phyloP scores from a whole-genome alignment of 305 asterid species.

The Fraxinus ornus region DNA sequence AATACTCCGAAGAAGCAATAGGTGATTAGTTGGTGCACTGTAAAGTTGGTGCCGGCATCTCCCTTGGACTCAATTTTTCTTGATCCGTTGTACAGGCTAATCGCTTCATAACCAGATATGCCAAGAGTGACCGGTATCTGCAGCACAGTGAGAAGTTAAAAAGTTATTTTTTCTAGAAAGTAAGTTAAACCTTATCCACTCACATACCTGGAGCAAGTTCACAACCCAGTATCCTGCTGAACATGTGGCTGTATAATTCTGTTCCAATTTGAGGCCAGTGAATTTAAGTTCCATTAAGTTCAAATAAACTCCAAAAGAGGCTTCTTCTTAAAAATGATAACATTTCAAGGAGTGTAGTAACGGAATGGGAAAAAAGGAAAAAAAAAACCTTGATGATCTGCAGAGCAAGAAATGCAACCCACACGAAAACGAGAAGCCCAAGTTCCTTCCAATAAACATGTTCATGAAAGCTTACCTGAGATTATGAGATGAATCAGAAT shows the following conservation, averaged over 20 bases:
- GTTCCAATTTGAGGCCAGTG: constrained; percentile 34
- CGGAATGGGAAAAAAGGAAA: not conserved
- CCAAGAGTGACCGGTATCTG: constrained; percentile 80
- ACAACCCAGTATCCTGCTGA: constrained; percentile 75
- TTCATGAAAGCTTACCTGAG: constrained; percentile 67
- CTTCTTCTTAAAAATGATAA: not conserved
- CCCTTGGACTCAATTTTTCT: constrained; percentile 77
- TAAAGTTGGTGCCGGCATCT: constrained; percentile 57
- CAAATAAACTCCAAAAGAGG: not conserved
- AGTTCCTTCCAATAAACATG: constrained; percentile 88
- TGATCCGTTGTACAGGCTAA: constrained; percentile 80
- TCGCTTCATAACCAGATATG: constrained; percentile 64
- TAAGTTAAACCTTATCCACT: not conserved
- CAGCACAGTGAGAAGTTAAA: not conserved
- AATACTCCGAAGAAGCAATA: constrained; percentile 72
- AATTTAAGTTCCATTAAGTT: constrained; percentile 21
- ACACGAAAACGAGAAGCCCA: constrained; percentile 79
- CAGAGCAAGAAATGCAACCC: constrained; percentile 73
- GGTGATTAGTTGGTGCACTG: constrained; percentile 50
- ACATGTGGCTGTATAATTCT: constrained; percentile 68
- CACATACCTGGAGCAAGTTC: constrained; percentile 84
- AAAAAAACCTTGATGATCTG: constrained; percentile 67
- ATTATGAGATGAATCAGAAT: constrained; percentile 22
- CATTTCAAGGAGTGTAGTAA: not conserved
- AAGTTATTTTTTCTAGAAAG: not conserved